Base-by-base conservation (phyloP, 768 basidiomycete species). In the Russula olivacea region DNA sequence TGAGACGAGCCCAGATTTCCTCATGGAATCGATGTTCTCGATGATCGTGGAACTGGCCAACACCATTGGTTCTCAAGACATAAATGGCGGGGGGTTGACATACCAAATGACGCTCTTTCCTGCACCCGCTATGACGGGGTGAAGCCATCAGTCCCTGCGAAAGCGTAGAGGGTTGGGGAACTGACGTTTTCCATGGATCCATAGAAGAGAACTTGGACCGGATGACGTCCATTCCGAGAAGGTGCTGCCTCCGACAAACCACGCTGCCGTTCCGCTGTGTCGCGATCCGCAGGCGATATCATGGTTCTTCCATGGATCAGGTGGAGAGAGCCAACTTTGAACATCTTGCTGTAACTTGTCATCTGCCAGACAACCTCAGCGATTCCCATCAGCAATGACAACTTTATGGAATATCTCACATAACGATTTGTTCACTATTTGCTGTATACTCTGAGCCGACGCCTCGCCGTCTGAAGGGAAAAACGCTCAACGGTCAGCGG, bases 301-400 rank as follows among this genome's bases (percentile, higher is more conserved):
- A 4, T 57, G 32, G 8, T 57, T 57, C 21, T 57, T 57, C 43
- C 55, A 57, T 3, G 55, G 55, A 23, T 57, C 43, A 32, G 55
- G 55, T 1, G 55, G 55, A n/a, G 43, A 57, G 6, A 57, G 30
- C 55, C 55, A 57, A 34, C 9, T 45, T 45, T 2, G 43, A 14
- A 56, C 6, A 21, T 56, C 55, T n/a, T 15, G 1, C 55, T 21
- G 28, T 43, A 45, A 10, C n/a, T n/a, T n/a, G n/a, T 45, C 43
- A 45, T 10, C 43, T 45, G 19, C 10, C 19, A n/a, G 43, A 45
- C 19, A 19, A 11, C 7, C n/a, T 45, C 9, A 45, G 43, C 10
- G 8, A n/a, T 45, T n/a, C n/a, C 43, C 2, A n/a, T 45, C 3
- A n/a, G 4, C 19, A 10, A 45, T 7, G n/a, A 36, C 43, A 45